Evolutionary conservation across 2,329 filamentous ascomycete species (phyloP), one percentile per base, ranked within the genome.

Genomic region (Pochonia chlamydosporia): DNA sequence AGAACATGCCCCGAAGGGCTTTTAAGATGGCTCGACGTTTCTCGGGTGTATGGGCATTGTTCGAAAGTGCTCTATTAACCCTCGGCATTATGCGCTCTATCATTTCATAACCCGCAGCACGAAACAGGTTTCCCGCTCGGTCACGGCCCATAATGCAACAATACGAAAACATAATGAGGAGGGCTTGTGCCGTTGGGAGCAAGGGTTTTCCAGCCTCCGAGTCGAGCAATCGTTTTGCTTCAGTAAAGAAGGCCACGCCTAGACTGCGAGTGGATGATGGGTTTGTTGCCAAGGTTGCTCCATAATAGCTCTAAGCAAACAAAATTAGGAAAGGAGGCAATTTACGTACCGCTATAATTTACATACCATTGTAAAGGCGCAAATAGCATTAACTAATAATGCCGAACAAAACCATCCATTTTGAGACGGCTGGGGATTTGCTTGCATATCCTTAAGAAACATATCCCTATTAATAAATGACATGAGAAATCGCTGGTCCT

Each of bases 321-420:
- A n/a, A n/a, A n/a, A n/a, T n/a, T n/a, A n/a, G n/a, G n/a, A n/a
- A n/a, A n/a, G n/a, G 28, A 14, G 28, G n/a, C 14, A 14, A 31
- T 31, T 31, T 9, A 31, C 14, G 28, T 31, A 31, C 28, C 14
- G 14, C 28, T 31, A 21, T 28, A 28, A n/a, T 21, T 21, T n/a
- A 18, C 7, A 35, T 28, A 26, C 31, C 14, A 24, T 11, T 6
- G 44, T n/a, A 10, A 43, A 18, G 9, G 44, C 44, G 26, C 44
- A 46, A 24, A 46, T 41, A 16, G 44, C 35, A n/a, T 46, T 46
- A 20, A 46, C 44, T 3, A 46, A 36, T 10, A 46, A 28, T 16
- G 37, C 14, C 4, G 44, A 46, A 18, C 36, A 46, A 20, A 40
- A 46, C 36, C 16, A 26, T 26, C 35, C 36, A 5, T 21, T 20